Conservation (phyloP, 1,139 yeast genomes). For the Entelexis sorbosivorans region DNA sequence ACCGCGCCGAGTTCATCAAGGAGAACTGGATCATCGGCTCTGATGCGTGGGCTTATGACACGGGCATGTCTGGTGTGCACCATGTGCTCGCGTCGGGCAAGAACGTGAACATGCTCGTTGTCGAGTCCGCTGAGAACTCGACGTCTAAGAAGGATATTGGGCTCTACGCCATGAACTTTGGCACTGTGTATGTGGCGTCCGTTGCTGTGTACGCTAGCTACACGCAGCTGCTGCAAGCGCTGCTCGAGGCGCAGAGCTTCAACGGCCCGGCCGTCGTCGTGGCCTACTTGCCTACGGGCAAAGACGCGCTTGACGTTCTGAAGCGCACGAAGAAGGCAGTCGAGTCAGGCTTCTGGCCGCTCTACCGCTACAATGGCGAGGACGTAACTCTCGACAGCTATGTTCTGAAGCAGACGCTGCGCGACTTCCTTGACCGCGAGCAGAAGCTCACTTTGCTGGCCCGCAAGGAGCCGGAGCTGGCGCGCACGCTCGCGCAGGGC, state of each 20-base stretch:
- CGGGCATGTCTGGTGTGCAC: constrained; percentile 88
- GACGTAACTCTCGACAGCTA: constrained; percentile 79
- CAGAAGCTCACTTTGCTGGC: constrained; percentile 73
- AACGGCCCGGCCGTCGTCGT: constrained; percentile 84
- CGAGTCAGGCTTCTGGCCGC: constrained; percentile 92
- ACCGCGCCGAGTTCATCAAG: constrained; percentile 8
- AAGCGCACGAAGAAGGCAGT: constrained; percentile 85
- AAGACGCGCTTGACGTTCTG: constrained; percentile 58
- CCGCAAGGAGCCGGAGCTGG: constrained; percentile 58
- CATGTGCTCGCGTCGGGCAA: constrained; percentile 64
- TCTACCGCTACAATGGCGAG: constrained; percentile 54
- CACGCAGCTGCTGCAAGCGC: constrained; percentile 81
- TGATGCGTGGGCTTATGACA: constrained; percentile 90
- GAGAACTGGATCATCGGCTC: constrained; percentile 74
- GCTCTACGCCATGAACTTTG: constrained; percentile 88
- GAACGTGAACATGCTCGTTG: constrained; percentile 72
- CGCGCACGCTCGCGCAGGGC: constrained; percentile 57
- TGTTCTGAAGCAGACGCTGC: constrained; percentile 62
- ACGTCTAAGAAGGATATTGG: constrained; percentile 75
- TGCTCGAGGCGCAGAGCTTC: constrained; percentile 77
- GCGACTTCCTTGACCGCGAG: constrained; percentile 77
- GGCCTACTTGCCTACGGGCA: constrained; percentile 70
- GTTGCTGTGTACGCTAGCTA: constrained; percentile 89
- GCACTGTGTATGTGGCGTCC: constrained; percentile 83
- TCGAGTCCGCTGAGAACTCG: constrained; percentile 81